phyloP scores from a whole-genome alignment of 257 asterid species.

The Ilex aquifolium region DNA sequence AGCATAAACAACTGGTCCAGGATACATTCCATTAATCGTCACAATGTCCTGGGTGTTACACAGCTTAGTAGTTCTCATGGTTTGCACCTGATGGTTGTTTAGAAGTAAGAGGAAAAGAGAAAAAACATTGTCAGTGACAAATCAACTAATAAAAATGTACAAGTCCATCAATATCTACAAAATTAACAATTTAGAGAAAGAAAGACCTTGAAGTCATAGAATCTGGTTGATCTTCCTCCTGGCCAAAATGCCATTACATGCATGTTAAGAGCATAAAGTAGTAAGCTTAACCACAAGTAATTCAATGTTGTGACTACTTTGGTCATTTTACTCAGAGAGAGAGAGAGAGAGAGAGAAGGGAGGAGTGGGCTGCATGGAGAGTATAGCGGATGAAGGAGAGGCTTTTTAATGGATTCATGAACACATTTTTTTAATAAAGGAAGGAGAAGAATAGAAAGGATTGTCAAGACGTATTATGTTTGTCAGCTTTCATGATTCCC shows the following conservation, averaged over 20 bases:
- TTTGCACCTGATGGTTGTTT: slow-evolving; percentile 33
- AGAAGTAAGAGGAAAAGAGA: background rate
- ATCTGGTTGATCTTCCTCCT: slow-evolving; percentile 41
- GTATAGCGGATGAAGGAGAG: slow-evolving; percentile 6
- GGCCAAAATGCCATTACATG: slow-evolving; percentile 30
- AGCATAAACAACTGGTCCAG: slow-evolving; percentile 59
- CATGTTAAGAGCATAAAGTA: slow-evolving; percentile 15
- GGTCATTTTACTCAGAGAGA: slow-evolving; percentile 26
- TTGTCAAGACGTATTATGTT: slow-evolving; percentile 14
- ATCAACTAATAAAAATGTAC: background rate
- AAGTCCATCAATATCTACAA: no score
- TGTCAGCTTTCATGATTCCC: slow-evolving; percentile 34
- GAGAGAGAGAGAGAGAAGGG: background rate
- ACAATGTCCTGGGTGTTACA: slow-evolving; percentile 37
- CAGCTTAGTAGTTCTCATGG: slow-evolving; percentile 40
- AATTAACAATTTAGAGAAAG: background rate
- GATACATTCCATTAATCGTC: slow-evolving; percentile 47
- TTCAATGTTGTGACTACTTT: slow-evolving; percentile 7
- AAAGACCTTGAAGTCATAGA: slow-evolving; percentile 46
- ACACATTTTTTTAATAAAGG: slow-evolving; percentile 2
- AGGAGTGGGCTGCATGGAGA: background rate
- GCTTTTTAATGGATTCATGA: slow-evolving; percentile 13
- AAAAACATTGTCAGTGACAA: background rate
- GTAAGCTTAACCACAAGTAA: slow-evolving; percentile 22
- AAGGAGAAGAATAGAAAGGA: slow-evolving; percentile 18